Conservation (phyloP, 192 early-diverging fungal species). For the Glomus cerebriforme region DNA sequence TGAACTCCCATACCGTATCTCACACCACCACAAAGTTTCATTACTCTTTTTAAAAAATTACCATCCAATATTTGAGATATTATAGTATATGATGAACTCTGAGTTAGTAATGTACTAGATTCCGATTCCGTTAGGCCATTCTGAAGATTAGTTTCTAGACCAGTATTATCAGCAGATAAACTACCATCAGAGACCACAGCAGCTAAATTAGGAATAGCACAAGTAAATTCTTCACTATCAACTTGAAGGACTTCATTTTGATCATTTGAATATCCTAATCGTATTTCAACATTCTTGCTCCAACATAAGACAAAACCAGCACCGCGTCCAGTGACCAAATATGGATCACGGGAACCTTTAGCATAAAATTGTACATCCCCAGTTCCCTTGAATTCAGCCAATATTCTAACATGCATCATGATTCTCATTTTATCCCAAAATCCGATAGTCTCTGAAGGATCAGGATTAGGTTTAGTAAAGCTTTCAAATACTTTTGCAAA, state of each 20-base stretch:
- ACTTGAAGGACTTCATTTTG: constrained; percentile 48
- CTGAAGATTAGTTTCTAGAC: constrained; percentile 23
- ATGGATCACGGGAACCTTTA: constrained; percentile 48
- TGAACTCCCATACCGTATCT: constrained; percentile 48
- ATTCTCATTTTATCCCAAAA: constrained; percentile 52
- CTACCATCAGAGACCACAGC: constrained; percentile 29
- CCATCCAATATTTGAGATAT: background rate
- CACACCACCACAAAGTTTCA: constrained; percentile 46
- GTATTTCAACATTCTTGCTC: constrained; percentile 39
- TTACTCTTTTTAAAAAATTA: constrained; percentile 32
- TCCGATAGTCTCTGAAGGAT: constrained; percentile 43
- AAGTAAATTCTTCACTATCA: constrained; percentile 41
- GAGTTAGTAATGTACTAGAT: background rate
- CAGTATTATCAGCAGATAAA: constrained; percentile 18
- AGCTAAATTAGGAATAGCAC: constrained; percentile 48
- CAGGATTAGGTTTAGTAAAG: constrained; percentile 44
- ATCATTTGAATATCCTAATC: constrained; percentile 41
- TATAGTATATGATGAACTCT: background rate
- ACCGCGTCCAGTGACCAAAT: constrained; percentile 39
- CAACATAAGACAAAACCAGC: constrained; percentile 44
- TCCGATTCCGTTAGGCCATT: background rate
- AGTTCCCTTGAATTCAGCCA: constrained; percentile 37
- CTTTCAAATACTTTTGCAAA: constrained; percentile 38
- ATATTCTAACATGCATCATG: constrained; percentile 44
- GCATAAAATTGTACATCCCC: constrained; percentile 42